A percentile compares a stretch with the other conserved stretches of the same genome.
Evolutionary conservation across 1,284 basidiomycete genomes (phyloP).

Genomic region (Microbotryum scabiosae): DNA sequence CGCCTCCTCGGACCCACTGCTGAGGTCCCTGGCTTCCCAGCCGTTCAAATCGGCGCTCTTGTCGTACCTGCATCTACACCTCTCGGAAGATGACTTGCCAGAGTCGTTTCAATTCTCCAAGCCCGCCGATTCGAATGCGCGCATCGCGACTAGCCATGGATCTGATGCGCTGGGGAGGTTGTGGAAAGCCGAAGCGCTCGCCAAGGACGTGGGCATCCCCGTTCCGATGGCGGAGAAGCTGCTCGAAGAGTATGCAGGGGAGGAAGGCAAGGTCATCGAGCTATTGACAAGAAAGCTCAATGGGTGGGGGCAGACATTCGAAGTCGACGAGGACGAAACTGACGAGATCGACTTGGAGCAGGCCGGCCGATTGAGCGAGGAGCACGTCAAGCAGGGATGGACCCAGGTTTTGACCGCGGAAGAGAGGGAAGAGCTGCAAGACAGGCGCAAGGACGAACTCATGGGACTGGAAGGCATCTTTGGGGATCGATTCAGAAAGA

Average conservation of each 20-base stretch:
- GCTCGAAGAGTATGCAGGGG: conserved; percentile 37
- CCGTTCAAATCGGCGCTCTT: conserved; percentile 53
- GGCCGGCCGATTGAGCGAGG: not conserved
- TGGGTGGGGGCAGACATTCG: conserved; percentile 46
- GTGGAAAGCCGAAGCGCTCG: conserved; percentile 74
- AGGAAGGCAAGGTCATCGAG: conserved; percentile 41
- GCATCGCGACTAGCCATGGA: conserved; percentile 29
- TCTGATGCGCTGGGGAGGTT: conserved; percentile 57
- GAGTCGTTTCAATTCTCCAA: conserved; percentile 51
- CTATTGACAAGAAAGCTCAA: conserved; percentile 40
- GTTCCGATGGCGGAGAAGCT: conserved; percentile 57
- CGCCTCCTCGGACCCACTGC: conserved; percentile 12
- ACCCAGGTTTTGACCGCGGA: not conserved
- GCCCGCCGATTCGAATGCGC: conserved; percentile 29
- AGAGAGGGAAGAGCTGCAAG: conserved; percentile 45
- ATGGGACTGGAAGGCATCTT: conserved; percentile 53
- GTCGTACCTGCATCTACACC: conserved; percentile 63
- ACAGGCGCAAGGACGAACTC: conserved; percentile 61
- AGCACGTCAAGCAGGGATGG: no score
- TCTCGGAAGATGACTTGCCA: conserved; percentile 70
- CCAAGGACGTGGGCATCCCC: conserved; percentile 79
- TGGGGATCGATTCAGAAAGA: conserved; percentile 40
- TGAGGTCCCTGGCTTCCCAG: not conserved
- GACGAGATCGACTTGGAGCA: conserved; percentile 5
- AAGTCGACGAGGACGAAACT: conserved; percentile 33